Percentiles rank a stretch among this genome's conserved stretches.
phyloP scores from a whole-genome alignment of 106 monocot genomes.

The Apostasia shenzhenica region DNA sequence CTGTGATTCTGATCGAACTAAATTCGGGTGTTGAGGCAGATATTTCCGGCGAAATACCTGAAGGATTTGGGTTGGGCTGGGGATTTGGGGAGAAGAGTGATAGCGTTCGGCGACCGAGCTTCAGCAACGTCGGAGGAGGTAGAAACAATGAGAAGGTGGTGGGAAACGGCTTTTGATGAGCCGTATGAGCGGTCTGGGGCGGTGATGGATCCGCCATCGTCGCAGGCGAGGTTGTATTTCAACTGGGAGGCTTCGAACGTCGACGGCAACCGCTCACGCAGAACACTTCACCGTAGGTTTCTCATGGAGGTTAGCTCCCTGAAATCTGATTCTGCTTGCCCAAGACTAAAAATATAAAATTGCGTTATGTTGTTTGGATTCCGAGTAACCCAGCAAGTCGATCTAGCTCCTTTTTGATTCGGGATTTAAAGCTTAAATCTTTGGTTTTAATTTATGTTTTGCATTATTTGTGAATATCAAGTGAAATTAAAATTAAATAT shows the following conservation, averaged over 20 bases:
- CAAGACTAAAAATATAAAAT: too few relatives aligned
- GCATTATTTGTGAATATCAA: too few relatives aligned
- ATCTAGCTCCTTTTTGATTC: too few relatives aligned
- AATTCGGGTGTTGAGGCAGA: conserved; percentile 28
- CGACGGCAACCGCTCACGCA: conserved; percentile 67
- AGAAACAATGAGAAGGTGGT: conserved; percentile 34
- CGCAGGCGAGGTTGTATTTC: conserved; percentile 31
- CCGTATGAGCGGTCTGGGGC: conserved; percentile 73
- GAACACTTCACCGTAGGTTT: conserved; percentile 54
- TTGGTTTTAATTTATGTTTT: too few relatives aligned
- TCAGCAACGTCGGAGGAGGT: conserved; percentile 20
- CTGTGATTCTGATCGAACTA: neutral
- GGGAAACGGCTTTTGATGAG: conserved; percentile 80
- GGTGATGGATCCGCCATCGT: conserved; percentile 19
- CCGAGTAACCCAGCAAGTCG: too few relatives aligned
- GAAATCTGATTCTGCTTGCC: neutral
- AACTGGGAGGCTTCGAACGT: conserved; percentile 48
- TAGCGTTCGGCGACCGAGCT: conserved; percentile 28
- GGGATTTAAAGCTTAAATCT: too few relatives aligned
- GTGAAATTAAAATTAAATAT: too few relatives aligned
- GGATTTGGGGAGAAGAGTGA: conserved; percentile 24
- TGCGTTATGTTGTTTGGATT: too few relatives aligned
- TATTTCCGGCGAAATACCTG: conserved; percentile 54
- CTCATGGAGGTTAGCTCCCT: conserved; percentile 55
- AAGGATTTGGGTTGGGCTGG: conserved; percentile 43